These are phyloP conservation scores for Colletotrichum chlorophyti DNA, from an alignment of 2,329 filamentous ascomycete genomes.

Conservation along the genomic window DNA sequence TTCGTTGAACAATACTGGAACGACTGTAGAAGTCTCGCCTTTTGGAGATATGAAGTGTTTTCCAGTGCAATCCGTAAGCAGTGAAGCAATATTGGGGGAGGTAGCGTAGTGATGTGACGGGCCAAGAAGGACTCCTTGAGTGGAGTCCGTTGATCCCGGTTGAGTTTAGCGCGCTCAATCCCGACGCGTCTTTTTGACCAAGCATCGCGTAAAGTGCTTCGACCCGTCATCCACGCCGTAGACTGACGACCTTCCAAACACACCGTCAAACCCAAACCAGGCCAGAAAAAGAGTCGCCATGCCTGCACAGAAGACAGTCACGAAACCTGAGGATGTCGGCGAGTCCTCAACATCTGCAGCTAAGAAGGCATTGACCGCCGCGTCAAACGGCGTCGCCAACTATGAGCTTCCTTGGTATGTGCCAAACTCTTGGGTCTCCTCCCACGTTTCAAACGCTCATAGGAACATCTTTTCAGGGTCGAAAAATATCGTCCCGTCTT, in stretches of 20 bases:
- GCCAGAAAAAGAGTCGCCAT: constrained; percentile 4
- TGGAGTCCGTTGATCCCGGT: background rate
- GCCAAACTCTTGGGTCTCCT: too few relatives aligned
- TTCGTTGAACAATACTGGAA: too few relatives aligned
- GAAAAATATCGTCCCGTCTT: constrained; percentile 97
- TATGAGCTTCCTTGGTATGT: constrained; percentile 83
- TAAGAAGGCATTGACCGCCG: constrained; percentile 60
- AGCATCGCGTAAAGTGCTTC: constrained; percentile 29
- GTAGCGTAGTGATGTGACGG: background rate
- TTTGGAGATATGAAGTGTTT: too few relatives aligned
- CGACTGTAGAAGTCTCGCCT: too few relatives aligned
- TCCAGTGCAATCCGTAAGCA: background rate
- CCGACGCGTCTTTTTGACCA: constrained; percentile 26
- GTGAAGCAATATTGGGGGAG: background rate
- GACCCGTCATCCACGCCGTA: constrained; percentile 1
- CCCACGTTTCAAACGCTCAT: too few relatives aligned
- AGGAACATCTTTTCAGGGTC: constrained; percentile 79
- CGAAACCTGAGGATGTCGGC: constrained; percentile 58
- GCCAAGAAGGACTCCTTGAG: background rate
- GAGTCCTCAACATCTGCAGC: constrained; percentile 67
- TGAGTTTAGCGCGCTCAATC: constrained; percentile 4
- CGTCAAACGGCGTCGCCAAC: constrained; percentile 56
- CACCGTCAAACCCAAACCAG: background rate
- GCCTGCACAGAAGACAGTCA: constrained; percentile 50
- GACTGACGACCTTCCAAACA: background rate